phyloP scores from a whole-genome alignment of 495 filamentous ascomycete genomes.

The Articulospora tetracladia region DNA sequence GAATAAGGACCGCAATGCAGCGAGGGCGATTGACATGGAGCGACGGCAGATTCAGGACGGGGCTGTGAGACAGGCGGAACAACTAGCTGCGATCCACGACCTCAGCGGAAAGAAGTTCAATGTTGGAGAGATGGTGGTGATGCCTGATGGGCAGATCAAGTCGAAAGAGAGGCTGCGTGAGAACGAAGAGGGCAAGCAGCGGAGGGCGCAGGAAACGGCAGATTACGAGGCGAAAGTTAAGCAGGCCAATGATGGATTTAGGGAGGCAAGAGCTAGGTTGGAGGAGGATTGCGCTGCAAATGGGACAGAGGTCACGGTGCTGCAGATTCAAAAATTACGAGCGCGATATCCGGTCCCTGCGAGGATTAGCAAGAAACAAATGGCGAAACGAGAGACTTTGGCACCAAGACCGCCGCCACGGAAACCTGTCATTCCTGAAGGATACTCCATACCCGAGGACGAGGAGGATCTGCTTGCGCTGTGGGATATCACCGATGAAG shows the following conservation, averaged over 20 bases:
- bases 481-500: conserved; percentile 32
- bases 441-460: conserved; percentile 26
- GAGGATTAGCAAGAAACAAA: conserved; percentile 38
- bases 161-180: conserved; percentile 20
- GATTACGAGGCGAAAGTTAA: background rate
- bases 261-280: background rate
- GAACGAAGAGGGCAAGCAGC: conserved; percentile 13
- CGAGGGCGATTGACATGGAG: conserved; percentile 29
- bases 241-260: background rate
- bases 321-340: background rate
- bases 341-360: background rate
- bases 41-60: conserved; percentile 26
- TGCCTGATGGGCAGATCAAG: conserved; percentile 31
- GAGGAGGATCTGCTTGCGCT: conserved; percentile 32
- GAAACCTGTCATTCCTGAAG: conserved; percentile 30
- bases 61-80: conserved; percentile 30
- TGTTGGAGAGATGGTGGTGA: conserved; percentile 28
- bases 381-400: conserved; percentile 25
- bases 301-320: background rate
- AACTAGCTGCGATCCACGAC: conserved; percentile 30
- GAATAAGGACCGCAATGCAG: conserved; percentile 32
- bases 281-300: background rate
- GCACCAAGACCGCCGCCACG: conserved; percentile 26
- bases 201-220: background rate
- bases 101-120: conserved; percentile 32